Base-by-base conservation (phyloP, 176 grass and related monocot genomes). In the bread wheat (Triticum aestivum) region DNA sequence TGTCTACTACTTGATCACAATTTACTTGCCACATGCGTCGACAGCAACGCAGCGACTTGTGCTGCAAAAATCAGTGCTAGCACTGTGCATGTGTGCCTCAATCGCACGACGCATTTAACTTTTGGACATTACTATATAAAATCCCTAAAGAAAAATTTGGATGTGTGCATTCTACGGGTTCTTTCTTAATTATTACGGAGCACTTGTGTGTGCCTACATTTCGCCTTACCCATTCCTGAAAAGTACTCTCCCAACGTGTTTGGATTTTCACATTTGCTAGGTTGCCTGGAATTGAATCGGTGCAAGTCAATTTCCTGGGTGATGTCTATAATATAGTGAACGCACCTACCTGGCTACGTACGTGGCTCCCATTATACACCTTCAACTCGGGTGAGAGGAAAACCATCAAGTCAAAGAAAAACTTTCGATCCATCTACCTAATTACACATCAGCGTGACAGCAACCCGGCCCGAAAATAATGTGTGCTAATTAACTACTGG, bases 161-260 rank as follows among this genome's bases (percentile, higher is more conserved):
- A 5, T 17, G 0, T 20, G 0, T 20, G 1, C 52, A 58, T 58
- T 58, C 17, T 8, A 58, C 18, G 2, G 2, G 2, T 58, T 58
- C 52, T 58, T 20, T 58, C 51, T 18, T 18, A 6, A 45, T 45
- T 11, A 54, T 18, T 54, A 54, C 51, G 0, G 5, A 20, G 15
- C 26, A 26, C 26, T 26, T 26, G 26, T 26, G 26, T 26, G 26
- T 26, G 26, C 26, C 26, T 26, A 18, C 15, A 5, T 54, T 54
- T 56, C 0, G 5, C 52, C 15, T 56, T 56, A 1, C 14, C 1
- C 15, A 18, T 56, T 20, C 17, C 1, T 56, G 5, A 0, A 18
- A 56, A 5, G 5, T 0, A 56, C 2, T 18, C 0, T 56, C 5
- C 0, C 17, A 0, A 2, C 5, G 0, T 7, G 2, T 56, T 56